Conservation (phyloP, 345 rosid genomes). For the Luvunga scandens region DNA sequence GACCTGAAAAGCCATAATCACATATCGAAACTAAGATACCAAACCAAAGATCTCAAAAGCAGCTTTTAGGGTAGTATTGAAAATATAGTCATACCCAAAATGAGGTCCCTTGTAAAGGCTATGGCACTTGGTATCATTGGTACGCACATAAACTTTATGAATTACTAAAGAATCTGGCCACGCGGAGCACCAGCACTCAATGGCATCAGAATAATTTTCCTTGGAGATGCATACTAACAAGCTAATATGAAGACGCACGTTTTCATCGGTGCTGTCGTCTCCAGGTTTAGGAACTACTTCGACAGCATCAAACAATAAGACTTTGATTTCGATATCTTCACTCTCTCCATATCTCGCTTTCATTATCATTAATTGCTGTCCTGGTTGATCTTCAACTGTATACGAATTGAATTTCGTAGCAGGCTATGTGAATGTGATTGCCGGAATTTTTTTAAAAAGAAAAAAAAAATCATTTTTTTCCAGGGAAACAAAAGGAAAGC, state of each 20-base stretch:
- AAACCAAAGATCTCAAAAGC: not conserved
- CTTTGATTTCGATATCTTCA: conserved; percentile 57
- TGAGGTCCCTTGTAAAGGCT: conserved; percentile 65
- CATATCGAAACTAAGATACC: conserved; percentile 3
- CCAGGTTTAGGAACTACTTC: conserved; percentile 38
- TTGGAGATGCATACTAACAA: conserved; percentile 52
- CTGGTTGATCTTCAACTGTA: conserved; percentile 52
- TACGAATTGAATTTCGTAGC: conserved; percentile 49
- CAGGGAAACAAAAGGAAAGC: not conserved
- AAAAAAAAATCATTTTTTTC: not conserved
- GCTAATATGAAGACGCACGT: conserved; percentile 55
- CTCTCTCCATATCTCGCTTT: conserved; percentile 36
- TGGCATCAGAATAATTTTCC: conserved; percentile 30
- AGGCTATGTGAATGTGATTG: conserved; percentile 33
- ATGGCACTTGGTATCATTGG: conserved; percentile 24
- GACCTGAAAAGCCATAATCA: conserved; percentile 37
- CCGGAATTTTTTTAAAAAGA: not conserved
- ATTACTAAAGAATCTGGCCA: conserved; percentile 68
- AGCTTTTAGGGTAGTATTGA: too few relatives aligned
- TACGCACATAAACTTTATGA: conserved; percentile 48
- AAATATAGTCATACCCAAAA: conserved; percentile 39
- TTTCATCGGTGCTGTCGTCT: conserved; percentile 46
- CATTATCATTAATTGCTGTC: conserved; percentile 57
- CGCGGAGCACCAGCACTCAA: conserved; percentile 61
- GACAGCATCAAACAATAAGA: conserved; percentile 67